A percentile compares a stretch with the other conserved stretches of the same genome.
Conservation (phyloP, 805 yeast species). For the Tetrapisispora phaffii region DNA sequence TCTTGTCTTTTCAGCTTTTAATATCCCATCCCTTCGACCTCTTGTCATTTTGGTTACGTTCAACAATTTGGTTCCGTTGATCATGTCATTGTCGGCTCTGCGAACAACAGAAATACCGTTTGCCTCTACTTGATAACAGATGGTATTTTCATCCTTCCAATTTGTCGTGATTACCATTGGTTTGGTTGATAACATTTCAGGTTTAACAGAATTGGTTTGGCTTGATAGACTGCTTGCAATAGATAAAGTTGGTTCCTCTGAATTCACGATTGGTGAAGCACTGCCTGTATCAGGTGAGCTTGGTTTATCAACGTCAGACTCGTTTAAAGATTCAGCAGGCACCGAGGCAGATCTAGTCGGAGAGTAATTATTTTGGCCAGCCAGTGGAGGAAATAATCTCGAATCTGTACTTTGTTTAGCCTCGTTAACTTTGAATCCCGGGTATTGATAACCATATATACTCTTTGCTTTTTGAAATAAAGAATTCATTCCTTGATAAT, state of each 20-base stretch:
- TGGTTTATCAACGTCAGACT: too few species aligned
- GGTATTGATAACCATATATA: neutral
- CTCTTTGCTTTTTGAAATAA: neutral
- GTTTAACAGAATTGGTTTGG: neutral
- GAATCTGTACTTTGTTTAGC: neutral
- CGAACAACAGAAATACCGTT: conserved; percentile 72
- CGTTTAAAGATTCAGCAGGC: neutral
- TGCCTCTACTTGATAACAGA: conserved; percentile 80
- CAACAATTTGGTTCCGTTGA: conserved; percentile 73
- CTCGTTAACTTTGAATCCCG: neutral
- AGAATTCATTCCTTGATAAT: neutral
- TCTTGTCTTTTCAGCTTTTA: conserved; percentile 65
- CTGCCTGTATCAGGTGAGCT: too few species aligned
- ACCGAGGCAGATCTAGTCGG: neutral
- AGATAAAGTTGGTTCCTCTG: neutral
- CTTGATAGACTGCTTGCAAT: neutral
- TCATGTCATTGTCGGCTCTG: conserved; percentile 76
- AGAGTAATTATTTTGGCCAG: neutral
- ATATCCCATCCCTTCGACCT: conserved; percentile 76
- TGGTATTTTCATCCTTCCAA: conserved; percentile 84
- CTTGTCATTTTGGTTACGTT: conserved; percentile 84
- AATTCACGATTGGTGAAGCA: too few species aligned
- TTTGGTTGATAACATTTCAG: conserved; percentile 3
- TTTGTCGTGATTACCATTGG: conserved; percentile 71
- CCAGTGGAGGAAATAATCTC: neutral